Percentiles rank a stretch among this genome's conserved stretches.
These are phyloP conservation scores for Microthlaspi erraticum DNA, from an alignment of 345 rosid genomes.

Conservation along the genomic window DNA sequence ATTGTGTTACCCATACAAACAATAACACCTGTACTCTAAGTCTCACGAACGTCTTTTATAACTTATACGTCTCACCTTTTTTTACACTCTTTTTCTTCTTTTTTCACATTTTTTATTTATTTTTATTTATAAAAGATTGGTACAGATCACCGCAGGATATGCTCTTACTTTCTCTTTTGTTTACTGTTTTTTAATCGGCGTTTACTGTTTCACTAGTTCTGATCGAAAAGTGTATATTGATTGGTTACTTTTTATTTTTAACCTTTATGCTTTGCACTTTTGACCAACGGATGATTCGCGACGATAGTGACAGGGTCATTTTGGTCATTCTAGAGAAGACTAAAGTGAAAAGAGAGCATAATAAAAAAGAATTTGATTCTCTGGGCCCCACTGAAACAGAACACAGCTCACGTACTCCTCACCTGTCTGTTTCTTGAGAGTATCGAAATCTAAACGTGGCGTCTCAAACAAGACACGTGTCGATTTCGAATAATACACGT, in stretches of 20 bases:
- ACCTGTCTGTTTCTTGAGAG: constrained; percentile 42
- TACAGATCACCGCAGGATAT: too few relatives aligned
- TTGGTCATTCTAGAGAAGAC: not conserved
- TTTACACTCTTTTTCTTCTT: too few relatives aligned
- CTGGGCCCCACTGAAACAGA: constrained; percentile 14
- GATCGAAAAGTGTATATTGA: not conserved
- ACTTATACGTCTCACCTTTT: too few relatives aligned
- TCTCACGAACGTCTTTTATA: too few relatives aligned
- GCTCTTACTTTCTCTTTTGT: not conserved
- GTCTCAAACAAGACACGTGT: constrained; percentile 20
- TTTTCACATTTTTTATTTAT: too few relatives aligned
- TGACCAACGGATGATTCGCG: constrained; percentile 7
- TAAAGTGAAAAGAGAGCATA: not conserved
- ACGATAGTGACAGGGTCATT: not conserved
- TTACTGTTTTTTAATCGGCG: not conserved
- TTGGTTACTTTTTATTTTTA: not conserved
- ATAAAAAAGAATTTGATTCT: constrained; percentile 33
- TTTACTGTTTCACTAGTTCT: not conserved
- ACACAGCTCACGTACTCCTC: constrained; percentile 22
- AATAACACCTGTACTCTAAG: too few relatives aligned
- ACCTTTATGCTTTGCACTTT: not conserved
- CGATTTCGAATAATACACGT: constrained; percentile 1
- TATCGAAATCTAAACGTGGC: constrained; percentile 28
- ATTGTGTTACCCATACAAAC: too few relatives aligned
- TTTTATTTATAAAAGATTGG: too few relatives aligned